Evolutionary conservation across 768 basidiomycete species (phyloP).

Genomic region (Tulasnella sp.): DNA sequence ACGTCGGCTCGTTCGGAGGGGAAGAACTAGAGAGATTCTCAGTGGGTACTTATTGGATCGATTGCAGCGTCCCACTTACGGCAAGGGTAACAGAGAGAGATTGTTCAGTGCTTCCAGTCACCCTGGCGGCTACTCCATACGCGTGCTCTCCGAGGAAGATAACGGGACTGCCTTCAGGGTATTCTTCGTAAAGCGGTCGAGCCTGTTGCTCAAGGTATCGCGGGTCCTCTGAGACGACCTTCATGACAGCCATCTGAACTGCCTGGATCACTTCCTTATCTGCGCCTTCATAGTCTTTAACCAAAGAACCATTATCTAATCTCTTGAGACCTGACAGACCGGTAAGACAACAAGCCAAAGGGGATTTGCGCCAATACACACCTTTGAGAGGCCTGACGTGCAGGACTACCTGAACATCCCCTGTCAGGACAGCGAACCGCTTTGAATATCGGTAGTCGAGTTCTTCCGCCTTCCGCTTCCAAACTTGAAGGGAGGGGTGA

Average conservation of each 20-base stretch:
- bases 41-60: conserved; percentile 16
- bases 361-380: conserved; percentile 42
- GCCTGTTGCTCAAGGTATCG: conserved; percentile 81
- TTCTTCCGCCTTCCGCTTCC: conserved; percentile 79
- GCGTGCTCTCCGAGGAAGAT: conserved; percentile 96
- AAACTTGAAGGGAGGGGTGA: conserved; percentile 78
- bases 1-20: conserved; percentile 81
- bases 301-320: conserved; percentile 83
- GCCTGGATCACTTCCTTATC: conserved; percentile 87
- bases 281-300: conserved; percentile 88
- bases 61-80: conserved; percentile 47
- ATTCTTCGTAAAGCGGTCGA: conserved; percentile 83
- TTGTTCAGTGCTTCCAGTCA: conserved; percentile 68
- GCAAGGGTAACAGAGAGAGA: conserved; percentile 83
- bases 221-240: conserved; percentile 87
- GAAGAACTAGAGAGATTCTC: conserved; percentile 66
- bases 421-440: conserved; percentile 82
- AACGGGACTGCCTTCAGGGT: conserved; percentile 85
- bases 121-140: conserved; percentile 94
- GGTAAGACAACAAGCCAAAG: not conserved
- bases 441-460: conserved; percentile 89
- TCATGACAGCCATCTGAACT: conserved; percentile 79
- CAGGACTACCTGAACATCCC: conserved; percentile 74
- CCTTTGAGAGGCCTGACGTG: conserved; percentile 94
- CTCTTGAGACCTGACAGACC: conserved; percentile 74